Percentiles rank a stretch among this genome's conserved stretches.
Conservation (phyloP, 345 rosid genomes). For the Alliaria petiolata region DNA sequence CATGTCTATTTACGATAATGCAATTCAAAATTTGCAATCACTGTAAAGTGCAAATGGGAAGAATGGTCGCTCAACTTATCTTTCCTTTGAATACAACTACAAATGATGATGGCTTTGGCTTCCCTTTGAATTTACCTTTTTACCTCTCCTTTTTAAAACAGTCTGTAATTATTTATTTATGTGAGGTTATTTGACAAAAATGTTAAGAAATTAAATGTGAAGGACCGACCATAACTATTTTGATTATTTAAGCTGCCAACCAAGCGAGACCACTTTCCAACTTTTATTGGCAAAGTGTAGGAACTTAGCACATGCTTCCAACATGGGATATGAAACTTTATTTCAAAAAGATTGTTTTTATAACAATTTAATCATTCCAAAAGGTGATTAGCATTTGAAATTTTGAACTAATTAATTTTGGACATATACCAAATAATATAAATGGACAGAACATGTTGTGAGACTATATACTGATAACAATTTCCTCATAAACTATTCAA, state of each 20-base stretch:
- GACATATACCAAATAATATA: neutral
- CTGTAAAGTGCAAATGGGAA: conserved; percentile 9
- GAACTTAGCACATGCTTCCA: conserved; percentile 33
- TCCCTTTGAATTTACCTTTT: conserved; percentile 33
- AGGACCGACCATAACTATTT: too few relatives aligned
- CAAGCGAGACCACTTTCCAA: conserved; percentile 33
- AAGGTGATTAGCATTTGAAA: conserved; percentile 18
- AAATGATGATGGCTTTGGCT: conserved; percentile 28
- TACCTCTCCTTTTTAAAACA: neutral
- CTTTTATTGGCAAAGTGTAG: conserved; percentile 17
- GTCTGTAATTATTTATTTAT: neutral
- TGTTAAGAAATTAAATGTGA: neutral
- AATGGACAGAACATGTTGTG: neutral
- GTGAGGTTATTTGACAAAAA: neutral
- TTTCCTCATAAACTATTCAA: neutral
- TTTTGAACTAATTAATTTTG: neutral
- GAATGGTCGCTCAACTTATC: conserved; percentile 22
- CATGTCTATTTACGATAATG: neutral
- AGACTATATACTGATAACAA: neutral
- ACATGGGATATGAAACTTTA: conserved; percentile 30
- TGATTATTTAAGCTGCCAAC: conserved; percentile 33
- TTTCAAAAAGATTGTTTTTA: conserved; percentile 9
- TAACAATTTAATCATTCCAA: conserved; percentile 14
- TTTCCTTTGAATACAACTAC: conserved; percentile 34
- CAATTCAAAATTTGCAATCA: conserved; percentile 9